phyloP scores from a whole-genome alignment of 1,284 basidiomycete genomes.

The Trichosporon asahii region DNA sequence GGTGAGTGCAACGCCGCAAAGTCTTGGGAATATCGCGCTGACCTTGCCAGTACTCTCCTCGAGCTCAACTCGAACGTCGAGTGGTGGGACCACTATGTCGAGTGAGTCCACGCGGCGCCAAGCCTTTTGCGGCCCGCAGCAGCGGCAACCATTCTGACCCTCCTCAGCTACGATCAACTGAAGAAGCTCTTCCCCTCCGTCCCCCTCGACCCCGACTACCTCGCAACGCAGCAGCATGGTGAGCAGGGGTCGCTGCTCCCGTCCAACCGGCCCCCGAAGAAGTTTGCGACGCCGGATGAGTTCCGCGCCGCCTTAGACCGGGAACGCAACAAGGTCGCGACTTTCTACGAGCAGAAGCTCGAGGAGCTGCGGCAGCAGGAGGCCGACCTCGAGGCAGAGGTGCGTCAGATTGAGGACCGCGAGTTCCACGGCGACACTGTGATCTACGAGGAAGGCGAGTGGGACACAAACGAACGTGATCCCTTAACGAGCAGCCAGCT shows the following conservation, averaged over 20 bases:
- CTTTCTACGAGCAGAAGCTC: slow-evolving; percentile 77
- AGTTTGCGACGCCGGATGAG: slow-evolving; percentile 55
- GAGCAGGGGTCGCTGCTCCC: slow-evolving; percentile 56
- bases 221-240: slow-evolving; percentile 61
- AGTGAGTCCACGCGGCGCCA: slow-evolving; percentile 35
- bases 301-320: slow-evolving; percentile 75
- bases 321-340: slow-evolving; percentile 76
- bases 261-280: slow-evolving; percentile 52
- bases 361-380: slow-evolving; percentile 67
- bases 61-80: slow-evolving; percentile 92
- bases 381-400: slow-evolving; percentile 63
- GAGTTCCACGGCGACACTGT: slow-evolving; percentile 57
- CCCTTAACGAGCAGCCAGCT: slow-evolving; percentile 10
- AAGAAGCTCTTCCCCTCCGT: slow-evolving; percentile 63
- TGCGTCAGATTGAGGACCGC: slow-evolving; percentile 64
- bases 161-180: slow-evolving; percentile 71
- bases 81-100: slow-evolving; percentile 91
- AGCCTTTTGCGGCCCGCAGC: neutral
- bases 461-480: slow-evolving; percentile 57
- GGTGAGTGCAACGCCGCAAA: slow-evolving; percentile 33
- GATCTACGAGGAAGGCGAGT: slow-evolving; percentile 56
- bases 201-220: slow-evolving; percentile 48
- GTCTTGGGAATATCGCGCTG: neutral
- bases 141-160: slow-evolving; percentile 4
- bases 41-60: slow-evolving; percentile 60